phyloP scores from a whole-genome alignment of 2,329 filamentous ascomycete species.

The Phaeosphaeriaceae sp. region DNA sequence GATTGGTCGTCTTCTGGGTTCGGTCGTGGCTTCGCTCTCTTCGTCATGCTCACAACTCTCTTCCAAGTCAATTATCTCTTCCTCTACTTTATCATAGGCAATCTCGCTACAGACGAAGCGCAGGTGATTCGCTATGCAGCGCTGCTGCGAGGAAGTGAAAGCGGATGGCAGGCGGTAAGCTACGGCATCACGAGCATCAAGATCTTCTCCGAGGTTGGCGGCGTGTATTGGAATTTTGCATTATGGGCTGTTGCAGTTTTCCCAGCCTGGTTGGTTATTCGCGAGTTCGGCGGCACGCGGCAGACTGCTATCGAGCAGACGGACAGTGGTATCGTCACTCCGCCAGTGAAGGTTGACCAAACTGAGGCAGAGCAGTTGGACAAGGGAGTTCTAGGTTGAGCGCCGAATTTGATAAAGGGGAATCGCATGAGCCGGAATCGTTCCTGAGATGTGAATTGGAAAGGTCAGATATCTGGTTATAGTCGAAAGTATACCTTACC shows the following conservation, averaged over 20 bases:
- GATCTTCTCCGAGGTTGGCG: constrained; percentile 70
- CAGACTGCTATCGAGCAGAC: constrained; percentile 10
- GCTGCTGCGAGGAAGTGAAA: constrained; percentile 73
- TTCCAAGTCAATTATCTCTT: constrained; percentile 80
- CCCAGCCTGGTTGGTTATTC: constrained; percentile 72
- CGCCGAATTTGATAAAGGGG: neutral
- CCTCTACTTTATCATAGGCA: constrained; percentile 74
- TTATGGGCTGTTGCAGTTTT: constrained; percentile 70
- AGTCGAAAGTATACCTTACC: too few relatives aligned
- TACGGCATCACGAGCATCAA: constrained; percentile 70
- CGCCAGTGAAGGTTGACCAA: constrained; percentile 12
- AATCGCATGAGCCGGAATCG: neutral
- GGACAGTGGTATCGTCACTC: constrained; percentile 3
- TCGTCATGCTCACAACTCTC: constrained; percentile 69
- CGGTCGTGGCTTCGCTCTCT: constrained; percentile 70
- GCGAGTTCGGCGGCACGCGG: constrained; percentile 57
- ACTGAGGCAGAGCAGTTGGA: constrained; percentile 1
- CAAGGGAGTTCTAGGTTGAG: constrained; percentile 7
- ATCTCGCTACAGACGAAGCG: constrained; percentile 66
- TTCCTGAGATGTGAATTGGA: neutral
- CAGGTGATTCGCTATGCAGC: constrained; percentile 74
- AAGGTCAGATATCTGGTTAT: neutral
- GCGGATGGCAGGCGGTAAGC: constrained; percentile 74
- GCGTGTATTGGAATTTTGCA: constrained; percentile 73
- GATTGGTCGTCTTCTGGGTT: constrained; percentile 73